These are phyloP conservation scores for Phlebiopsis flavidoalba DNA, from an alignment of 768 basidiomycete species.

Conservation along the genomic window DNA sequence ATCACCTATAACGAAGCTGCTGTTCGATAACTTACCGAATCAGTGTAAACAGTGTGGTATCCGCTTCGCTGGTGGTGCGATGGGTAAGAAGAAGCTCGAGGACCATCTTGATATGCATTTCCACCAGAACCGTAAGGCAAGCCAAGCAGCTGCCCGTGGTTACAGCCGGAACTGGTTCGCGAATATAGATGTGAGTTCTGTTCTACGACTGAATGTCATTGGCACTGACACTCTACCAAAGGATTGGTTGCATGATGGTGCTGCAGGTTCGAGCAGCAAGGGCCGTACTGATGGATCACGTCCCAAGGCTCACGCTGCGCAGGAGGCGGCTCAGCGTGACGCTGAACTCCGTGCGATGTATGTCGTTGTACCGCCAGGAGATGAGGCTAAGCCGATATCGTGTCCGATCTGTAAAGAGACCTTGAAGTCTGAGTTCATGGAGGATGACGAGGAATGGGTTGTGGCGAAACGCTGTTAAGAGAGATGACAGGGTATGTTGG, in stretches of 20 bases:
- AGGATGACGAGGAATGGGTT: conserved; percentile 98
- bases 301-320: conserved; percentile 52
- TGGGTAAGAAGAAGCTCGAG: conserved; percentile 74
- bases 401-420: conserved; percentile 97
- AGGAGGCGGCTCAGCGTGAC: conserved; percentile 67
- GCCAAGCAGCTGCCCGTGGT: conserved; percentile 74
- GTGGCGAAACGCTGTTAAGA: conserved; percentile 88
- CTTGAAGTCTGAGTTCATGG: conserved; percentile 86
- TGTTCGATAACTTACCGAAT: conserved; percentile 70
- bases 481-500: conserved; percentile 73
- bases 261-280: conserved; percentile 63
- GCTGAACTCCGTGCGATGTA: conserved; percentile 69
- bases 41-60: conserved; percentile 95
- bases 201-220: neutral
- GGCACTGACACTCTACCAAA: conserved; percentile 23
- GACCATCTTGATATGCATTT: conserved; percentile 97
- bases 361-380: conserved; percentile 87
- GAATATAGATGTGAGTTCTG: conserved; percentile 56
- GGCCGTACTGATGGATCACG: conserved; percentile 50
- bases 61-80: conserved; percentile 69
- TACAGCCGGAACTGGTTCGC: conserved; percentile 91
- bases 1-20: conserved; percentile 54
- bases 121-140: conserved; percentile 82
- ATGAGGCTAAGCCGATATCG: conserved; percentile 75
- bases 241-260: conserved; percentile 85